Percentiles rank a stretch among this genome's conserved stretches.
Evolutionary conservation across 1,139 yeast genomes (phyloP).

Genomic region (Yamadazyma diospyri): DNA sequence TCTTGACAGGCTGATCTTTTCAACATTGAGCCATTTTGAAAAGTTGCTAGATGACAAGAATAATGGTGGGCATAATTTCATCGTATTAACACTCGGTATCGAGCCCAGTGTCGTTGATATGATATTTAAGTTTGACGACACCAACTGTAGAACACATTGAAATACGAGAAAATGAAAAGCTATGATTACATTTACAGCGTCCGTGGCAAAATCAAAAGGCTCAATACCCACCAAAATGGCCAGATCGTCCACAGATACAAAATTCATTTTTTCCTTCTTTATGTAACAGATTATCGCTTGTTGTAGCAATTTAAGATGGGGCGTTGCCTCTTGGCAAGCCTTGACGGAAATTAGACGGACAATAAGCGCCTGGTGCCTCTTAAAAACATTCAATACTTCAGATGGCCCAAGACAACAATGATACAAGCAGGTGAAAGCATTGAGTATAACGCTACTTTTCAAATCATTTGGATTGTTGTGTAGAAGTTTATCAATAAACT

Average conservation of each 20-base stretch:
- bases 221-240: neutral
- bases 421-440: slow-evolving; percentile 12
- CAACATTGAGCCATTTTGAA: slow-evolving; percentile 20
- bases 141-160: slow-evolving; percentile 28
- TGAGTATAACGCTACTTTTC: neutral
- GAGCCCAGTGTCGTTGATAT: neutral
- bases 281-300: slow-evolving; percentile 5
- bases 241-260: neutral
- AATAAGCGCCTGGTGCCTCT: slow-evolving; percentile 29
- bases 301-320: slow-evolving; percentile 14
- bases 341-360: slow-evolving; percentile 25
- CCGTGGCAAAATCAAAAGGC: neutral
- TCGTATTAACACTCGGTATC: slow-evolving; percentile 10
- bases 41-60: slow-evolving; percentile 23
- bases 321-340: slow-evolving; percentile 14
- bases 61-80: slow-evolving; percentile 15
- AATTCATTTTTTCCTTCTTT: neutral
- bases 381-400: slow-evolving; percentile 2
- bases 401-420: neutral
- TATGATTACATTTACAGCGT: slow-evolving; percentile 19
- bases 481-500: slow-evolving; percentile 5
- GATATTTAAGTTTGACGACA: slow-evolving; percentile 14
- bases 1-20: neutral
- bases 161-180: slow-evolving; percentile 31
- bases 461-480: neutral